phyloP scores from a whole-genome alignment of 192 early-diverging fungal genomes.

The Backusella circina region DNA sequence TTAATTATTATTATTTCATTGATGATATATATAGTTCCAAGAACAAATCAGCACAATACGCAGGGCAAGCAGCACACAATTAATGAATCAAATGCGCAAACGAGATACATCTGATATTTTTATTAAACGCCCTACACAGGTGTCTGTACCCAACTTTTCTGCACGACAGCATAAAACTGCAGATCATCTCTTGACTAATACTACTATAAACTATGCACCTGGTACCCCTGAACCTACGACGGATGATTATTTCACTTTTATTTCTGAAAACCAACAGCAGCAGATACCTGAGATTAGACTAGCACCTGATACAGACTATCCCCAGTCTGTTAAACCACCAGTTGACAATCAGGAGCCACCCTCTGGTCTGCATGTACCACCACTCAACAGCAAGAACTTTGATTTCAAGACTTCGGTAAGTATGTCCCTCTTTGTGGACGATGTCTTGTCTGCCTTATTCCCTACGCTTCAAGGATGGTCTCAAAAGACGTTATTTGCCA shows the following conservation, averaged over 20 bases:
- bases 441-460: slow-evolving; percentile 41
- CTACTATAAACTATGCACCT: not conserved
- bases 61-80: slow-evolving; percentile 9
- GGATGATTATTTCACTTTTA: slow-evolving; percentile 27
- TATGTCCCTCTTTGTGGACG: slow-evolving; percentile 7
- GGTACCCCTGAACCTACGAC: slow-evolving; percentile 8
- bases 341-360: not conserved
- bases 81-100: slow-evolving; percentile 8
- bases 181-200: slow-evolving; percentile 12
- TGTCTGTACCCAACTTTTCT: not conserved
- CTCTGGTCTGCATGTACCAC: not conserved
- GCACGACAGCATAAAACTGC: not conserved
- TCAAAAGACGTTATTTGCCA: slow-evolving; percentile 39
- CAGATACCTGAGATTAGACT: slow-evolving; percentile 24
- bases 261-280: slow-evolving; percentile 1
- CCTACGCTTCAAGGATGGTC: slow-evolving; percentile 55
- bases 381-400: not conserved
- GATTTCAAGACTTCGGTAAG: not conserved
- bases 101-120: slow-evolving; percentile 3
- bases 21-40: slow-evolving; percentile 9
- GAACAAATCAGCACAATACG: slow-evolving; percentile 6
- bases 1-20: not conserved
- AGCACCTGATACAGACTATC: slow-evolving; percentile 2
- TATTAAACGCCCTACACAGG: not conserved
- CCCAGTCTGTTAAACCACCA: slow-evolving; percentile 4